Percentiles rank a stretch among this genome's conserved stretches.
These are phyloP conservation scores for Nothomitra cinnamomea DNA, from an alignment of 2,329 filamentous ascomycete genomes.

Conservation along the genomic window DNA sequence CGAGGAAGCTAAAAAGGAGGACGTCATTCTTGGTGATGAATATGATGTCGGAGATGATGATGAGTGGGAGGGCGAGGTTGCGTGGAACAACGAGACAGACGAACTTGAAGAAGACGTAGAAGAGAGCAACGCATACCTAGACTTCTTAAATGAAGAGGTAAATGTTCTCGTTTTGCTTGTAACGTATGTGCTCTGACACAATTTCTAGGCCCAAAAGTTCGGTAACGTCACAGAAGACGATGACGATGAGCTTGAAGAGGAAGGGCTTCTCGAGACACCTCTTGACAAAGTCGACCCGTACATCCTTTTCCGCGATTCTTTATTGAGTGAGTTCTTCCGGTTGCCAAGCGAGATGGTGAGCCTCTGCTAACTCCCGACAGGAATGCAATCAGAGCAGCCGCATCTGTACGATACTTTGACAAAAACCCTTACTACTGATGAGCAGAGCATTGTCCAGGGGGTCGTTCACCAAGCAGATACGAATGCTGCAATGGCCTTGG, in stretches of 20 bases:
- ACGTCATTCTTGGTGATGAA: conserved; percentile 64
- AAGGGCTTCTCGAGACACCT: conserved; percentile 79
- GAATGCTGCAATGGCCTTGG: conserved; percentile 21
- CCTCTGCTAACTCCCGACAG: conserved; percentile 28
- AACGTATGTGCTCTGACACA: background rate
- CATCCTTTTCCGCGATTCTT: conserved; percentile 63
- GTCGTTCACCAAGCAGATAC: conserved; percentile 56
- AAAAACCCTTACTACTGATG: conserved; percentile 59
- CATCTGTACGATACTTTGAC: conserved; percentile 73
- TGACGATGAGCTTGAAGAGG: conserved; percentile 84
- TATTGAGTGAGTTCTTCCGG: conserved; percentile 51
- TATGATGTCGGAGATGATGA: conserved; percentile 54
- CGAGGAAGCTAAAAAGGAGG: conserved; percentile 80
- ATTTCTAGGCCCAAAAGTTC: conserved; percentile 6
- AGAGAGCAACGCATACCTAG: conserved; percentile 84
- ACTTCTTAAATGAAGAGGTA: conserved; percentile 87
- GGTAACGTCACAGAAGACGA: conserved; percentile 68
- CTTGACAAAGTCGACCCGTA: conserved; percentile 94
- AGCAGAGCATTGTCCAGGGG: conserved; percentile 63
- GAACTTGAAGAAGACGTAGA: conserved; percentile 49
- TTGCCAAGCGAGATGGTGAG: conserved; percentile 13
- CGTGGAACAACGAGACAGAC: conserved; percentile 46
- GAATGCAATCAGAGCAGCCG: conserved; percentile 78
- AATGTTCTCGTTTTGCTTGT: conserved; percentile 15
- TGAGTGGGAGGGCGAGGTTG: conserved; percentile 62